Evolutionary conservation across 192 early-diverging fungal species (phyloP).

Genomic region (Allomyces macrogynus): DNA sequence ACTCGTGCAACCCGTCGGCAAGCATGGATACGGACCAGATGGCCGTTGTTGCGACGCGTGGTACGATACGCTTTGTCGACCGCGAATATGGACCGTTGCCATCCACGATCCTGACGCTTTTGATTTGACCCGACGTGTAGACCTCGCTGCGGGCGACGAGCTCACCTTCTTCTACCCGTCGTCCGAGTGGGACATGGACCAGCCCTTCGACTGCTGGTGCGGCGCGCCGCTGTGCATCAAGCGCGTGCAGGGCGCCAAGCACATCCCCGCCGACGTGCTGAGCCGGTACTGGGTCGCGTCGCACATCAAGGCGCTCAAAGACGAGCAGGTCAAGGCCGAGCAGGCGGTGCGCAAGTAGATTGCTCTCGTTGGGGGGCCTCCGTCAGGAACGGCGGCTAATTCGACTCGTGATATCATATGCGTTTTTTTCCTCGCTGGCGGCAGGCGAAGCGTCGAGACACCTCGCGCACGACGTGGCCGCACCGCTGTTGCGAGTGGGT

Average conservation of each 20-base stretch:
- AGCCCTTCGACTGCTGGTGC: conserved; percentile 39
- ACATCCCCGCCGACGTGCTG: conserved; percentile 17
- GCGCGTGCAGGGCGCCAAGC: conserved; percentile 23
- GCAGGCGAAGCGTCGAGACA: too few relatives aligned
- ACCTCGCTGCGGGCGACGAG: conserved; percentile 25
- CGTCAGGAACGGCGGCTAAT: too few relatives aligned
- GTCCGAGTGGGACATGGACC: conserved; percentile 44
- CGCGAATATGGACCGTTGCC: too few relatives aligned
- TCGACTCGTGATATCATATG: too few relatives aligned
- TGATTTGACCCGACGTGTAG: conserved; percentile 2
- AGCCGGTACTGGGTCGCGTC: conserved; percentile 17
- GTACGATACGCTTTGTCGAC: neutral
- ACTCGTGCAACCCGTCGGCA: conserved; percentile 24
- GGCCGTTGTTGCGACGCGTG: conserved; percentile 16
- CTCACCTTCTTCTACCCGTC: conserved; percentile 37
- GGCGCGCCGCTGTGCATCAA: conserved; percentile 25
- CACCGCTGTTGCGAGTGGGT: too few relatives aligned
- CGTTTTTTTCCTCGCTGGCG: too few relatives aligned
- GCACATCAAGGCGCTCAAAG: conserved; percentile 23
- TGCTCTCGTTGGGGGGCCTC: too few relatives aligned
- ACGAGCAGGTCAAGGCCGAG: conserved; percentile 2
- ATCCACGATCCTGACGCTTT: neutral
- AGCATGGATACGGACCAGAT: conserved; percentile 18
- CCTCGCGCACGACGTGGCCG: too few relatives aligned
- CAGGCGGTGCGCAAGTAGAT: too few relatives aligned